Conservation (phyloP, 148 eudicot species). For the Rhododendron ovatum region DNA sequence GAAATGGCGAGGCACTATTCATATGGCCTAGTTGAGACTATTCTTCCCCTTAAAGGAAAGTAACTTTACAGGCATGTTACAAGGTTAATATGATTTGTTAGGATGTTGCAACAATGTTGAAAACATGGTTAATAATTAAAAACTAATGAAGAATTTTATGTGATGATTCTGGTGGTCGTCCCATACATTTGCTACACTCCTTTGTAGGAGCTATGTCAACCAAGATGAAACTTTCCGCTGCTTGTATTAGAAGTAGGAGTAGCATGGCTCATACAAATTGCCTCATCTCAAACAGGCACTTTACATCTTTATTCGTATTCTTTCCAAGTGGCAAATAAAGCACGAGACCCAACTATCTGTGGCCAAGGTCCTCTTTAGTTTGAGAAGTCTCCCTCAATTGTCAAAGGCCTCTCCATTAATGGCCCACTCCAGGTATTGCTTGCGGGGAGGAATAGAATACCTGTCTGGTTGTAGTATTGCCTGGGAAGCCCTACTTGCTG, state of each 20-base stretch:
- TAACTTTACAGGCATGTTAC: not conserved
- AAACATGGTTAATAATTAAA: not conserved
- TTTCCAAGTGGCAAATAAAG: not conserved
- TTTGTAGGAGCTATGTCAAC: not conserved
- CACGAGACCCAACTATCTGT: not conserved
- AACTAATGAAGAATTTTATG: not conserved
- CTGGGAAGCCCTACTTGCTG: not conserved
- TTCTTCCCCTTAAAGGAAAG: not conserved
- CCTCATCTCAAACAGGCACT: not conserved
- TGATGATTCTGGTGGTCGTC: not conserved
- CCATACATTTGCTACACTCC: not conserved
- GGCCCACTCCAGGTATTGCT: not conserved
- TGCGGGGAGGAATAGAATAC: not conserved
- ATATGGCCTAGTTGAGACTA: not conserved
- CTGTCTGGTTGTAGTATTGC: not conserved
- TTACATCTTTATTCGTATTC: not conserved
- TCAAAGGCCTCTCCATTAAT: not conserved
- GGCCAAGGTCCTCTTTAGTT: not conserved
- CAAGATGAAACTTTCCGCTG: not conserved
- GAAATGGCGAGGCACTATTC: not conserved
- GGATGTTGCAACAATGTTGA: not conserved
- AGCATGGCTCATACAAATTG: not conserved
- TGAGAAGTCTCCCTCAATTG: not conserved
- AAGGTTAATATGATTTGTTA: not conserved
- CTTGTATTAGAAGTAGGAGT: not conserved